A percentile compares a stretch with the other conserved stretches of the same genome.
Evolutionary conservation across 2,329 filamentous ascomycete species (phyloP).

Genomic region (Sphaerulina vaccinii): DNA sequence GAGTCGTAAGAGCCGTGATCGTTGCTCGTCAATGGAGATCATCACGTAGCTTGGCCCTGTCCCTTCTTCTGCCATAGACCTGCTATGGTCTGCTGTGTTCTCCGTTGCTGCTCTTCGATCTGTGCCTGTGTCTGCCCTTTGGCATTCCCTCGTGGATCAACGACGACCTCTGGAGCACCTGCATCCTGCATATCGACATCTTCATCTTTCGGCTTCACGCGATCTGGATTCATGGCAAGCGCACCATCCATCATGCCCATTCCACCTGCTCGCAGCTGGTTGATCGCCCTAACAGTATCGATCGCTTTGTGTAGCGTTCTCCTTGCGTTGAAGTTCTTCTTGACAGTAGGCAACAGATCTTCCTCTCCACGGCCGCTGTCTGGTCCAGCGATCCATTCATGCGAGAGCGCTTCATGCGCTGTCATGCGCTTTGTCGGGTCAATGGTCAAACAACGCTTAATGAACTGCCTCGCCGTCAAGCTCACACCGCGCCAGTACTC

Average conservation of each 20-base stretch:
- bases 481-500: slow-evolving; percentile 98
- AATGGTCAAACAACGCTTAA: slow-evolving; percentile 85
- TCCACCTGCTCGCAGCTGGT: slow-evolving; percentile 62
- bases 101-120: slow-evolving; percentile 60
- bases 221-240: slow-evolving; percentile 54
- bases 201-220: slow-evolving; percentile 30
- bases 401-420: slow-evolving; percentile 71
- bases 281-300: slow-evolving; percentile 66
- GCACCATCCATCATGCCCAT: slow-evolving; percentile 61
- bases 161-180: slow-evolving; percentile 36
- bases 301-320: slow-evolving; percentile 66
- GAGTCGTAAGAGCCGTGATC: no score
- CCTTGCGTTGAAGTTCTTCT: slow-evolving; percentile 69
- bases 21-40: neutral
- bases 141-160: slow-evolving; percentile 59
- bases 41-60: slow-evolving; percentile 14
- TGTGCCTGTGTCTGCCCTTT: slow-evolving; percentile 62
- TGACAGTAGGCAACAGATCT: slow-evolving; percentile 63
- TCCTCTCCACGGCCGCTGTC: slow-evolving; percentile 48
- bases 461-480: slow-evolving; percentile 80
- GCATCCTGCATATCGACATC: slow-evolving; percentile 45
- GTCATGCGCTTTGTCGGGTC: slow-evolving; percentile 87
- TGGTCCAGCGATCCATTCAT: slow-evolving; percentile 63
- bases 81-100: slow-evolving; percentile 58
- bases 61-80: slow-evolving; percentile 52